phyloP scores from a whole-genome alignment of 306 rosid species.

The Lithocarpus polystachyus region DNA sequence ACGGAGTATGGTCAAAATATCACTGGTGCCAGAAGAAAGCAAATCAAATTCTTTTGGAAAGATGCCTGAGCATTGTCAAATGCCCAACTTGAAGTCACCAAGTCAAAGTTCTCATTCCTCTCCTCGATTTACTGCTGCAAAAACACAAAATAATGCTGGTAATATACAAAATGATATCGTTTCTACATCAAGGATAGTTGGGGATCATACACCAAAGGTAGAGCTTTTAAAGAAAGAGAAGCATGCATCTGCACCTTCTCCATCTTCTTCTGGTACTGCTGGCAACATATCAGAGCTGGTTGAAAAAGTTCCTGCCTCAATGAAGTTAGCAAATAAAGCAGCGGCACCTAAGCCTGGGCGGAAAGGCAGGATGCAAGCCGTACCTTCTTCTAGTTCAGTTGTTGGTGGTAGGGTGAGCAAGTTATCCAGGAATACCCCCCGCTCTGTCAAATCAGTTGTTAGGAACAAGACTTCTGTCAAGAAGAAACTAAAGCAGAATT shows the following conservation, averaged over 20 bases:
- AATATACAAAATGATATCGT: constrained; percentile 30
- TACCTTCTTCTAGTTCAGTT: constrained; percentile 48
- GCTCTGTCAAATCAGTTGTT: constrained; percentile 55
- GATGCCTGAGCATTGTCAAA: constrained; percentile 34
- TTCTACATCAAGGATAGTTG: constrained; percentile 36
- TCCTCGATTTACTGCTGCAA: constrained; percentile 33
- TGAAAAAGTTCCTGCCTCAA: constrained; percentile 38
- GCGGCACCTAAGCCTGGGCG: constrained; percentile 39
- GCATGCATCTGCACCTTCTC: constrained; percentile 27
- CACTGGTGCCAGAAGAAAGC: constrained; percentile 56
- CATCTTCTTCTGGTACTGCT: constrained; percentile 24
- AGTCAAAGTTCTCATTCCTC: constrained; percentile 42
- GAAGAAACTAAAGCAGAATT: constrained; percentile 68
- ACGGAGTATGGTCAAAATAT: constrained; percentile 44
- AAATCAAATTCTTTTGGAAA: constrained; percentile 33
- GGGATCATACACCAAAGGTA: constrained; percentile 35
- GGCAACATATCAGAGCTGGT: constrained; percentile 37
- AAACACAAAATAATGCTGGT: constrained; percentile 18
- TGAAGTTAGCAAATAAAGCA: constrained; percentile 51
- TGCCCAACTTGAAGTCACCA: constrained; percentile 33
- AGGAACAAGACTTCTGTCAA: constrained; percentile 65
- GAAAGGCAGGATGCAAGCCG: constrained; percentile 63
- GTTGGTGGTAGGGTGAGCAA: constrained; percentile 53
- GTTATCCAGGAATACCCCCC: constrained; percentile 49
- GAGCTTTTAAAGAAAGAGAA: constrained; percentile 38